Evolutionary conservation across 169 alveolate species (phyloP), one percentile per base, ranked within the genome.

Genomic region (Plasmodium chabaudi): DNA sequence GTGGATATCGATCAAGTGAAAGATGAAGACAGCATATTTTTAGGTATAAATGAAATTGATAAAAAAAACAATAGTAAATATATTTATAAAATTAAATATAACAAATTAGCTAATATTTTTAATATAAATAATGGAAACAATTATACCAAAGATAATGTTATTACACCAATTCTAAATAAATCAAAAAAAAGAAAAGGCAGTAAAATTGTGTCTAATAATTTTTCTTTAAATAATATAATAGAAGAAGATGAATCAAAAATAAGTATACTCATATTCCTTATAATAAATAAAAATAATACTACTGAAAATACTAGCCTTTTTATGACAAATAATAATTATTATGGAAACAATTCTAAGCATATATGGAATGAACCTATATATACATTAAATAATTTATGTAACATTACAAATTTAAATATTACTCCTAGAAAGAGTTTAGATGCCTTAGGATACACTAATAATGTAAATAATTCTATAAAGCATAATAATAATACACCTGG

Each of bases 1-100:
- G 88, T 77, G n/a, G 77, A 77, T 27, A 46, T 77, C 23, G 88
- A 77, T 15, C 88, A 77, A 49, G 55, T 77, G 15, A 77, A 77
- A 64, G 88, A 77, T 77, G 88, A 77, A 51, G 88, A 77, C 25
- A 49, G 47, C 19, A 67, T 77, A 21, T 77, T 63, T 56, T 64
- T 77, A 56, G 88, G 88, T 9, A 77, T 77, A 21, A 69, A 77
- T 25, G 51, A 77, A 9, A 64, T 47, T 42, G 46, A 64, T n/a
- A 61, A 77, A 23, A 77, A 56, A n/a, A 63, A 65, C 23, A 63
- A n/a, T n/a, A 67, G 77, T 25, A 77, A 77, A 77, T 77, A 77
- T 77, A 64, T 77, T 5, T 77, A 77, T 68, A 77, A 77, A 51
- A 64, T 77, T 23, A 77, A 77, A 68, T 77, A 77, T 56, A 77